phyloP scores from a whole-genome alignment of 1,139 yeast species.

The Saccharomycopsis hybrid region DNA sequence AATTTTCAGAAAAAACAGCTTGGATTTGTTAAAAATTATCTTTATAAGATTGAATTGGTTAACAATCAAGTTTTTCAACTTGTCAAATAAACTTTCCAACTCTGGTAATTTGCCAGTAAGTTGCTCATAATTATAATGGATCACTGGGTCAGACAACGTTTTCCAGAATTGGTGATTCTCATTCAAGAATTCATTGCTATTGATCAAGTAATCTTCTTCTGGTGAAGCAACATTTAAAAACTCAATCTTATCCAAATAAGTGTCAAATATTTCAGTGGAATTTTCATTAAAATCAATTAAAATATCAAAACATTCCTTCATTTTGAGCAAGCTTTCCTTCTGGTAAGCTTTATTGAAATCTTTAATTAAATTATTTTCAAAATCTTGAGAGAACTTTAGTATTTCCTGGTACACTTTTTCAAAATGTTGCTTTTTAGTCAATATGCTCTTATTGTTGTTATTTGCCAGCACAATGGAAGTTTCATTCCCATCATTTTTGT shows the following conservation, averaged over 20 bases:
- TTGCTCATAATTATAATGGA: constrained; percentile 13
- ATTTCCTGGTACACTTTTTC: constrained; percentile 13
- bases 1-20: constrained; percentile 57
- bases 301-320: constrained; percentile 77
- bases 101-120: constrained; percentile 8
- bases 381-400: constrained; percentile 14
- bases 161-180: constrained; percentile 18
- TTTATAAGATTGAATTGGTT: constrained; percentile 24
- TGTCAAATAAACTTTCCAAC: constrained; percentile 11
- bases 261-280: constrained; percentile 12
- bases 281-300: constrained; percentile 70
- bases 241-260: constrained; percentile 13
- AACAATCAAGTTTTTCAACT: constrained; percentile 12
- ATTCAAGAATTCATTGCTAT: constrained; percentile 55
- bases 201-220: constrained; percentile 29
- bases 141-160: constrained; percentile 12
- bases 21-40: constrained; percentile 61
- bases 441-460: background rate
- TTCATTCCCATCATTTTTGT: background rate
- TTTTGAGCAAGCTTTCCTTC: constrained; percentile 49
- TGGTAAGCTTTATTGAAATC: constrained; percentile 51
- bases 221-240: constrained; percentile 37
- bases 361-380: constrained; percentile 39
- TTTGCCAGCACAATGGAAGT: background rate
- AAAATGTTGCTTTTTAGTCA: constrained; percentile 5